A percentile compares a stretch with the other conserved stretches of the same genome.
Evolutionary conservation across 73 alveolate genomes (phyloP).

Genomic region (Vitrella brassicaformis): DNA sequence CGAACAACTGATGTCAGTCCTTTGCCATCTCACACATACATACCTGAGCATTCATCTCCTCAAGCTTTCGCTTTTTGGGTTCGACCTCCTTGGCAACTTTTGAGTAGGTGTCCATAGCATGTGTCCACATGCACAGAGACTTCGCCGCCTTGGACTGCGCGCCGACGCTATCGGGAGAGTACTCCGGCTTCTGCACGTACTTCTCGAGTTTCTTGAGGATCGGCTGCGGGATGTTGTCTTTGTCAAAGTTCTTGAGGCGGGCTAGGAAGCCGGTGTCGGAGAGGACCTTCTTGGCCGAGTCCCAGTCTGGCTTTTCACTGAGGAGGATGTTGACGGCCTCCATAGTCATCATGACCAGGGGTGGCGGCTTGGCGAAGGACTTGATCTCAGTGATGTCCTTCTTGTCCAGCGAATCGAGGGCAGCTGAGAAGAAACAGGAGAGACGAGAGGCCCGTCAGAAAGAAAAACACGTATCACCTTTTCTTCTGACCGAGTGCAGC

Average conservation of each 20-base stretch:
- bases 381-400: conserved; percentile 75
- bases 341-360: conserved; percentile 61
- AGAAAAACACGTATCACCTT: too few species aligned
- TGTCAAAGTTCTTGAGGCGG: conserved; percentile 53
- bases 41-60: conserved; percentile 62
- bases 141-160: conserved; percentile 62
- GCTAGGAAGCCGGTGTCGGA: conserved; percentile 48
- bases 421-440: too few species aligned
- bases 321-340: conserved; percentile 55
- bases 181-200: conserved; percentile 58
- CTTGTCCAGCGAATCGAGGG: conserved; percentile 81
- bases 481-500: conserved; percentile 60
- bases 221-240: conserved; percentile 44
- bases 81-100: conserved; percentile 80
- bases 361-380: conserved; percentile 67
- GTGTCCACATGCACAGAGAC: conserved; percentile 69
- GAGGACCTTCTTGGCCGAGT: conserved; percentile 43
- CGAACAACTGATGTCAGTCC: too few species aligned
- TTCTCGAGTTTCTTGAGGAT: conserved; percentile 47
- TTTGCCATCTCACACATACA: too few species aligned
- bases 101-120: conserved; percentile 65
- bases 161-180: conserved; percentile 57
- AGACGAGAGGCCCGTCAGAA: too few species aligned
- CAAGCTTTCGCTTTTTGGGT: conserved; percentile 85
- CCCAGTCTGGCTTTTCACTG: conserved; percentile 72